Percentiles rank a stretch among this genome's conserved stretches.
Conservation (phyloP, 345 rosid genomes). For the Hibiscus trionum region DNA sequence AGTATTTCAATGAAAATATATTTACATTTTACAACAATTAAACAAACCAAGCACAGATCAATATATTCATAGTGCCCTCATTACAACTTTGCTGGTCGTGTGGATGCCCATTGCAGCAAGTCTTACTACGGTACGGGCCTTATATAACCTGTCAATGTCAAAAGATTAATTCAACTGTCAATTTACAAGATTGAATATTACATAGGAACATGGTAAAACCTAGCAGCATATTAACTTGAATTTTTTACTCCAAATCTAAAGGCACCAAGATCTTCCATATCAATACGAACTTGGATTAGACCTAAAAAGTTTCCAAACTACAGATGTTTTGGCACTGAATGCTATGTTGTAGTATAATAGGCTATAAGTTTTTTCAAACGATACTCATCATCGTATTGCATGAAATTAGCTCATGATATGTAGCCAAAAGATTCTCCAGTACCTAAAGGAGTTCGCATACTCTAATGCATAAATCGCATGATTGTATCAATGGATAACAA, state of each 20-base stretch:
- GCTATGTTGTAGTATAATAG: background rate
- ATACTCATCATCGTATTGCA: background rate
- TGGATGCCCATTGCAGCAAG: constrained; percentile 73
- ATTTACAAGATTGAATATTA: background rate
- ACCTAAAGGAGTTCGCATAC: background rate
- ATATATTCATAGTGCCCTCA: constrained; percentile 48
- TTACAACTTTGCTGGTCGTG: constrained; percentile 56
- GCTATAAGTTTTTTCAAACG: background rate
- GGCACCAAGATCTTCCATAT: background rate
- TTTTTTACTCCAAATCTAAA: background rate
- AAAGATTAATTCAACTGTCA: background rate
- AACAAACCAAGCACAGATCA: background rate
- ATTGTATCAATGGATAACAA: background rate
- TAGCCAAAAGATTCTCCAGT: background rate
- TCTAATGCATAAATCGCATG: background rate
- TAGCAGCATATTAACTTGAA: background rate
- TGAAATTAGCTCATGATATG: background rate
- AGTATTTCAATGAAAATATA: background rate
- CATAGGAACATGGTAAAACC: background rate
- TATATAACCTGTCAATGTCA: constrained; percentile 47
- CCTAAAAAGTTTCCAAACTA: background rate
- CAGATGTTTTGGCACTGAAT: background rate
- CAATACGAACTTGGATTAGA: background rate
- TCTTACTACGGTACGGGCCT: constrained; percentile 49
- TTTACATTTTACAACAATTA: constrained; percentile 6